Percentiles rank a stretch among this genome's conserved stretches.
phyloP scores from a whole-genome alignment of 139 green algal species.

The Chlamydomonas schloesseri region DNA sequence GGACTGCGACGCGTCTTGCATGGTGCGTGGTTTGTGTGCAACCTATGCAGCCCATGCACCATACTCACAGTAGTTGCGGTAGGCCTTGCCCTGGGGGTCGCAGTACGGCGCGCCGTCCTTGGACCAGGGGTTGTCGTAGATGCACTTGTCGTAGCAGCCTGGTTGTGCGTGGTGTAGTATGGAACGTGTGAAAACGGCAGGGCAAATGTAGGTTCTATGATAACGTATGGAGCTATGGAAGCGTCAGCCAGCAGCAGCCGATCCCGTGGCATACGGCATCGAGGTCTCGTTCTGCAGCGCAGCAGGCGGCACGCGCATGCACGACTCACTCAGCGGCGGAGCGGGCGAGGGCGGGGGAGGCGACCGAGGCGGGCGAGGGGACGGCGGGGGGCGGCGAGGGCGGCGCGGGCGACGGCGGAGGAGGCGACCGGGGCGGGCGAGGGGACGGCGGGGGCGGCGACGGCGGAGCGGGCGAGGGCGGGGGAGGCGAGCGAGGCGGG shows the following conservation, averaged over 20 bases:
- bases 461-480: background rate
- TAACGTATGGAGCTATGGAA: no score
- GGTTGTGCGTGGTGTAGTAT: no score
- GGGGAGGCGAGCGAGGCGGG: background rate
- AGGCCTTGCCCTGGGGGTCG: background rate
- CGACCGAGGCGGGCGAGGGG: background rate
- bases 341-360: background rate
- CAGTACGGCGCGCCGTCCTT: no score
- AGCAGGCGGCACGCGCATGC: background rate
- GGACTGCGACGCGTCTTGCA: no score
- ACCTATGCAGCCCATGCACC: background rate
- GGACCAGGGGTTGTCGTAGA: no score
- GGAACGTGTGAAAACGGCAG: background rate
- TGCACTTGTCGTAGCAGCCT: background rate
- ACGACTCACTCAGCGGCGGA: no score
- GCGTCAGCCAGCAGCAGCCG: no score
- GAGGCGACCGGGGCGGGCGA: background rate
- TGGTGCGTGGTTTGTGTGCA: no score
- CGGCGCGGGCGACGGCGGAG: background rate
- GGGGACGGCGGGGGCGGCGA: background rate
- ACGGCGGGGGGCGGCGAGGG: background rate
- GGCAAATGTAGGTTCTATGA: background rate
- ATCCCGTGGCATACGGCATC: no score
- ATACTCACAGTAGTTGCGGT: slow-evolving; percentile 28
- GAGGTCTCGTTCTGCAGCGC: no score